Conservation (phyloP, 768 basidiomycete genomes). For the Kwoniella dendrophila region DNA sequence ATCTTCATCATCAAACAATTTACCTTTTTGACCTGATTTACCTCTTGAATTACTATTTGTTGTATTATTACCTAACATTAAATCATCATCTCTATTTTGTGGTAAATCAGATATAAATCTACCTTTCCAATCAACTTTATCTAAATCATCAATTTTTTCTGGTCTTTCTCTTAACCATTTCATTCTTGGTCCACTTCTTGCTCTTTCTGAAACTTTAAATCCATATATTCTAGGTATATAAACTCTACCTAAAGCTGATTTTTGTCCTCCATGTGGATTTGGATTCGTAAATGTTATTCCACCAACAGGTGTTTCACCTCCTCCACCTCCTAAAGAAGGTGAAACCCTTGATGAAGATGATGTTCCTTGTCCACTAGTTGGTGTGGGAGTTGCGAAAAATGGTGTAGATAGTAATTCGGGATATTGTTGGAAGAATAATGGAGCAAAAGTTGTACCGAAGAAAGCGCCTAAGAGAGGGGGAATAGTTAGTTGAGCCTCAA, state of each 20-base stretch:
- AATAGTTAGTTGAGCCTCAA: background rate
- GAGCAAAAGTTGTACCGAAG: slow-evolving; percentile 98
- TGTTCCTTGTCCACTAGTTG: slow-evolving; percentile 21
- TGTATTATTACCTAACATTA: slow-evolving; percentile 10
- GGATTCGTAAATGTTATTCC: slow-evolving; percentile 74
- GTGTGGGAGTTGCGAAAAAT: slow-evolving; percentile 64
- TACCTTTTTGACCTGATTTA: slow-evolving; percentile 28
- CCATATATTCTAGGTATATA: slow-evolving; percentile 94
- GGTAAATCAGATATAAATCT: slow-evolving; percentile 63
- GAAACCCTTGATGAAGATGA: slow-evolving; percentile 7
- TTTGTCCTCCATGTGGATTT: slow-evolving; percentile 70
- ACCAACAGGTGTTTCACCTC: slow-evolving; percentile 25
- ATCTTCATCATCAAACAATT: slow-evolving; percentile 58
- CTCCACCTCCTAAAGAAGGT: background rate
- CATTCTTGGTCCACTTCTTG: slow-evolving; percentile 94
- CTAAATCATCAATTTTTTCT: slow-evolving; percentile 74
- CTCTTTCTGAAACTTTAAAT: slow-evolving; percentile 93
- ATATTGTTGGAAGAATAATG: slow-evolving; percentile 97
- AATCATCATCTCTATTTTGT: slow-evolving; percentile 49
- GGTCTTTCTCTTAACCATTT: slow-evolving; percentile 91
- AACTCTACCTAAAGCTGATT: slow-evolving; percentile 79
- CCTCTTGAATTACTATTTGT: background rate
- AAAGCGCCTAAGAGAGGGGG: slow-evolving; percentile 72
- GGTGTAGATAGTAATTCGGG: slow-evolving; percentile 91
- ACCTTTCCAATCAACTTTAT: slow-evolving; percentile 86